Conservation (phyloP, 31 red algal genomes). For the Odonthalia washingtoniensis region DNA sequence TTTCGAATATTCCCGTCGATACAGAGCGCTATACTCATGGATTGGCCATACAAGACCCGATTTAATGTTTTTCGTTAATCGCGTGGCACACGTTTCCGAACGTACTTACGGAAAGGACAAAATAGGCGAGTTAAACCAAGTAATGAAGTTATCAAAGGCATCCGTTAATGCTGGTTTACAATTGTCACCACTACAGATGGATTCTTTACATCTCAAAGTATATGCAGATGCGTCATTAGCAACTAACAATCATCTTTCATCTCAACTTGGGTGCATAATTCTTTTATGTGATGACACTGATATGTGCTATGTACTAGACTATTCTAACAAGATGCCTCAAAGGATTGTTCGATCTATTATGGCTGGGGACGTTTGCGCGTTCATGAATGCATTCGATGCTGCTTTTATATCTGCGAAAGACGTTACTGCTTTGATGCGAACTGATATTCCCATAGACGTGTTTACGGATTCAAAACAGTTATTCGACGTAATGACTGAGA, state of each 20-base stretch:
- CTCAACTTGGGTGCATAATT: slow-evolving; percentile 52
- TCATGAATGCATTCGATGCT: slow-evolving; percentile 36
- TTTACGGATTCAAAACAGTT: slow-evolving; percentile 19
- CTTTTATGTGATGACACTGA: slow-evolving; percentile 35
- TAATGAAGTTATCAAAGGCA: neutral
- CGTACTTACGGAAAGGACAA: neutral
- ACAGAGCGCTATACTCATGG: neutral
- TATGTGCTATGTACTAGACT: slow-evolving; percentile 21
- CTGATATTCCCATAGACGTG: neutral
- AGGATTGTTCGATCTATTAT: slow-evolving; percentile 43
- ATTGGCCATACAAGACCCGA: neutral
- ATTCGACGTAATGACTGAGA: slow-evolving; percentile 10
- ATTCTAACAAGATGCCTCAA: slow-evolving; percentile 29
- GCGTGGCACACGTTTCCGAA: neutral
- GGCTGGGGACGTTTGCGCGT: slow-evolving; percentile 57
- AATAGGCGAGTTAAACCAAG: neutral
- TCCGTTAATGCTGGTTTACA: neutral
- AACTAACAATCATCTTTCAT: slow-evolving; percentile 44
- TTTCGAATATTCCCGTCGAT: neutral
- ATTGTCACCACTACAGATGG: neutral
- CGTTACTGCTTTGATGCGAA: neutral
- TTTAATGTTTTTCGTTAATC: neutral
- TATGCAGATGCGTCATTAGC: too few species aligned
- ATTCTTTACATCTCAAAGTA: slow-evolving; percentile 30
- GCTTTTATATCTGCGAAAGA: slow-evolving; percentile 18